Evolutionary conservation across 257 asterid genomes (phyloP), one percentile per base, ranked within the genome.

Genomic region (Jasminum sambac): DNA sequence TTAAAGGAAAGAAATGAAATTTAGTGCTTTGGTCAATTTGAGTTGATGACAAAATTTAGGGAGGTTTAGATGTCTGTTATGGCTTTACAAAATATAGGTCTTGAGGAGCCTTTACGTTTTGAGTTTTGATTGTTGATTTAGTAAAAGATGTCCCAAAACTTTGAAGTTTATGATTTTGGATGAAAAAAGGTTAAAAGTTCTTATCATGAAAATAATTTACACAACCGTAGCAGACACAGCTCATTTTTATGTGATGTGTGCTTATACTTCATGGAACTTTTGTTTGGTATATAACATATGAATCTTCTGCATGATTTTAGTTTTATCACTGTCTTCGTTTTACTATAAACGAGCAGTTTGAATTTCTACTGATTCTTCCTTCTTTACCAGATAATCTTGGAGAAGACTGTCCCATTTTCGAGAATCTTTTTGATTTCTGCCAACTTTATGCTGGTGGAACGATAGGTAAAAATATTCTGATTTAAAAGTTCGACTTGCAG

Each of bases 381-480:
- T 70, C 36, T 64, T 70, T 69, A 80, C 64, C 81, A 95, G 99
- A 88, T 89, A 88, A 83, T 74, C 99, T 95, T 72, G 98, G 97
- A 76, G 98, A 88, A 82, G 99, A 95, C 79, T 95, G 98, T 82
- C 99, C 99, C 42, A 94, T 95, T 67, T 91, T 95, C 62, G 98
- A 91, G 69, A 87, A 91, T 79, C 82, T 95, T 72, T 95, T 95
- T 68, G 98, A 95, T 90, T 95, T 95, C 74, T 95, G 99, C 72
- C 99, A 95, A 84, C 82, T 95, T 73, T 95, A 95, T 86, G 98
- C 98, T 57, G 99, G 99, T 73, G 99, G 97, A 73, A 95, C 99
- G 42, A 82, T 95, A 89, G 99, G 98, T 95, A 81, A 80, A 81
- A 78, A 42, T 64, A 19, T 68, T 46, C 21, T 63, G 19, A 11